Evolutionary conservation across 2,329 filamentous ascomycete genomes (phyloP).

Genomic region (Mollisiaceae sp.): DNA sequence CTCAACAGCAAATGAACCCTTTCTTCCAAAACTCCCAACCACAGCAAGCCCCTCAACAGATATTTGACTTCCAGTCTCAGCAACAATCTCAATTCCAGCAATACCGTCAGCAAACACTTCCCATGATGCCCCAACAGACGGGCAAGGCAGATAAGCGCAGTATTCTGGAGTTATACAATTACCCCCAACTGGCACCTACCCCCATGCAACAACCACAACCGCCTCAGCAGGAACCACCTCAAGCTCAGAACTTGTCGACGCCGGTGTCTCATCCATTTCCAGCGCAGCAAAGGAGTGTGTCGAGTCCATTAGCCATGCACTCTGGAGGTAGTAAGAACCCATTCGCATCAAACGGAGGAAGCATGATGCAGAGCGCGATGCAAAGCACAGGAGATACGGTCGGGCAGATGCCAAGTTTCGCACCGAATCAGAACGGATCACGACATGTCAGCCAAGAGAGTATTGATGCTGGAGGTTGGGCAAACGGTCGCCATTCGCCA

Average conservation of each 20-base stretch:
- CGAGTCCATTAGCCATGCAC: conserved; percentile 26
- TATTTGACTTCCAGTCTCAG: conserved; percentile 49
- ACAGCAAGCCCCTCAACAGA: conserved; percentile 14
- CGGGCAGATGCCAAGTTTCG: conserved; percentile 32
- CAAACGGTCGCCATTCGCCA: conserved; percentile 76
- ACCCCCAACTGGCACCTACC: conserved; percentile 42
- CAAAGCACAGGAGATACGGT: conserved; percentile 37
- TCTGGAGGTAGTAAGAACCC: conserved; percentile 41
- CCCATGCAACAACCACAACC: conserved; percentile 27
- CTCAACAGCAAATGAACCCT: conserved; percentile 30
- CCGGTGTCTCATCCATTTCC: conserved; percentile 9
- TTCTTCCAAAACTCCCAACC: conserved; percentile 25
- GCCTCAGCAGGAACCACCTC: conserved; percentile 28
- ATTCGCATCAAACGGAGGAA: conserved; percentile 36
- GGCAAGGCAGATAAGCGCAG: conserved; percentile 70
- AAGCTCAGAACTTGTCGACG: conserved; percentile 5
- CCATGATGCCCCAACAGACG: conserved; percentile 49
- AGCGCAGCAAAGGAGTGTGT: conserved; percentile 28
- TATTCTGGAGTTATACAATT: conserved; percentile 77
- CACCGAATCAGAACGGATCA: conserved; percentile 35
- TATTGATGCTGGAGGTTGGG: conserved; percentile 52
- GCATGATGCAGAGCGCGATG: conserved; percentile 35
- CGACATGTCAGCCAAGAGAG: conserved; percentile 71
- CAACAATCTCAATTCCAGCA: conserved; percentile 44
- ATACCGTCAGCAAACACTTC: conserved; percentile 41